Base-by-base conservation (phyloP, 1,284 basidiomycete genomes). In the Ganoderma lingzhi region DNA sequence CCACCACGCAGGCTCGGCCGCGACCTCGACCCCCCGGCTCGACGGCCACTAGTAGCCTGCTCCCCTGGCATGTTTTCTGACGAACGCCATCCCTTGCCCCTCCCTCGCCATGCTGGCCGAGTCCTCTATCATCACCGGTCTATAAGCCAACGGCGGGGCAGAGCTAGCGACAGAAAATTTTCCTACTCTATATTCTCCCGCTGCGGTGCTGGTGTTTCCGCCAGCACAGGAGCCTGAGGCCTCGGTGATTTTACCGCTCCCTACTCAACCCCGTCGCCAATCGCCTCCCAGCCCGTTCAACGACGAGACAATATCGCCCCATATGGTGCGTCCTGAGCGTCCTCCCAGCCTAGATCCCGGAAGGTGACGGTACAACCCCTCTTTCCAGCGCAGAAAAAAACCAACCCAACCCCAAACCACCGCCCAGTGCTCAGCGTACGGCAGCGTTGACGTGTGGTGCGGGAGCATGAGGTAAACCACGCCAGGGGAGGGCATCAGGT, bases 381-480 rank as follows among this genome's bases (percentile, higher is more conserved):
- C 51, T 28, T 15, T 30, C 28, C 51, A 17, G 42, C 42, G 15
- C 17, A 2, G 6, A 44, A 19, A n/a, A 44, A 44, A 15, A 15
- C 14, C 15, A 17, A 44, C 42, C 42, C 15, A 17, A 37, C 37
- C 42, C 19, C 17, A 35, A 58, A 39, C 35, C 56, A 39, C 39
- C 56, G 56, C 56, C 56, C 56, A 19, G 32, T 5, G 6, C 9
- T 6, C 37, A 14, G 39, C 39, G 12, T 58, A 58, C 53, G 56
- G 56, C 56, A 58, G 17, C 35, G n/a, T 23, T 58, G 56, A 58
- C 35, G 35, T n/a, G 19, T 9, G 10, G 14, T 10, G 3, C 12
- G n/a, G 2, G 32, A n/a, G 35, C 56, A 37, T 17, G 56, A 37
- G 56, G 56, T 58, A 58, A 58, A 39, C 35, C 56, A 39, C 56